Conservation (phyloP, 1,284 basidiomycete genomes). For the Grifola frondosa region DNA sequence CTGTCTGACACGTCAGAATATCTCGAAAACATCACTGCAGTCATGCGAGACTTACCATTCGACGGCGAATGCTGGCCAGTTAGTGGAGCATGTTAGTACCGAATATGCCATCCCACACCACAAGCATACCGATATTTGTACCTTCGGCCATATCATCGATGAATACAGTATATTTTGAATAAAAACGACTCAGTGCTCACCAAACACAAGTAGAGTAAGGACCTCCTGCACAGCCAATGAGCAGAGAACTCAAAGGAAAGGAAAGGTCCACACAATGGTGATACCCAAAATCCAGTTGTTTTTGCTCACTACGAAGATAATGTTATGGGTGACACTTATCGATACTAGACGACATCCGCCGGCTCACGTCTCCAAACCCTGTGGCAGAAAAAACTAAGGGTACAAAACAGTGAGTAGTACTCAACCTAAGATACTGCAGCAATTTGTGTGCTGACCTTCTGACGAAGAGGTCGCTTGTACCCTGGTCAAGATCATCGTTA, state of each 20-base stretch:
- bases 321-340: not conserved
- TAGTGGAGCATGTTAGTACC: too few species aligned
- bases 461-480: slow-evolving; percentile 17
- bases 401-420: not conserved
- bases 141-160: slow-evolving; percentile 1
- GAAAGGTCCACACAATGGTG: slow-evolving; percentile 12
- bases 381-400: slow-evolving; percentile 16
- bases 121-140: slow-evolving; percentile 19
- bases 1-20: too few species aligned
- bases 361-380: slow-evolving; percentile 22
- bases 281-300: slow-evolving; percentile 9
- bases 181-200: slow-evolving; percentile 5
- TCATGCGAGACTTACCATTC: too few species aligned
- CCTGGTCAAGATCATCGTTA: not conserved
- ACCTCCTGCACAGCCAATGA: slow-evolving; percentile 3
- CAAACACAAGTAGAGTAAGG: slow-evolving; percentile 14
- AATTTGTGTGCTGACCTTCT: slow-evolving; percentile 6
- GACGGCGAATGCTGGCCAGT: too few species aligned
- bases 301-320: slow-evolving; percentile 15
- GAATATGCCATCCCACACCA: too few species aligned
- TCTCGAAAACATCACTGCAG: too few species aligned
- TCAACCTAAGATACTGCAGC: too few species aligned
- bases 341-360: not conserved
- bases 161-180: too few species aligned
- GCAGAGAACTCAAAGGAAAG: too few species aligned